Base-by-base conservation (phyloP, 306 rosid genomes). In the Trichosanthes cucumerina region DNA sequence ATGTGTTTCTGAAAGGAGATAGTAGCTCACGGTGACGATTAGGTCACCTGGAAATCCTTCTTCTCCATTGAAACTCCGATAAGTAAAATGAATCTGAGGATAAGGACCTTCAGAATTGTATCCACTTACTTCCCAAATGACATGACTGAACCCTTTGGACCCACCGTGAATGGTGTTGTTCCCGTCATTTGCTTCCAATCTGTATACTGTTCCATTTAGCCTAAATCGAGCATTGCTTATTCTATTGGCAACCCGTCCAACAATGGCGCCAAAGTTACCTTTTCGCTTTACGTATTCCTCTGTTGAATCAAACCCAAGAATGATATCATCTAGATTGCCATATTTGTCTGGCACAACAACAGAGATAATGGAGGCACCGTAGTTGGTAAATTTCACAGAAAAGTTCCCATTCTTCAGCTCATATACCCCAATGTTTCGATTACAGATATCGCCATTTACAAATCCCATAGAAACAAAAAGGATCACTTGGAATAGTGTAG, bases 241-340 rank as follows among this genome's bases (percentile, higher is more conserved):
- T 88, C 98, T 86, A 74, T 92, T 94, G 1, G 98, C 98, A 62
- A 91, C 90, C 23, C 98, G 75, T 41, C 98, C 98, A 38, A 94
- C 93, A 39, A 87, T 78, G 5, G 96, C 91, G 28, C 97, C 98
- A 53, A 94, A 69, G 78, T 87, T 49, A 0, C 78, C 62, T 52
- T 9, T 75, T 49, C 49, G 31, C 18, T 9, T 1, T 4, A 38
- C 36, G 23, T 76, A 76, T 16, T 76, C 38, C 6, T 19, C 9
- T 4, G 53, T 33, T 19, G 79, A 4, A 23, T 57, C 68, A 14
- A 18, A 76, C 2, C 79, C 79, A n/a, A 76, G 79, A 36, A 56
- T 36, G 47, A 53, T 14, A 56, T 76, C 79, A 34, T 14, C 36
- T 0, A 76, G 79, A 6, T 76, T 76, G 56, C 69, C 68, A 23